A percentile compares a stretch with the other conserved stretches of the same genome.
Evolutionary conservation across 495 filamentous ascomycete species (phyloP).

Genomic region (Penicillium malachiteum): DNA sequence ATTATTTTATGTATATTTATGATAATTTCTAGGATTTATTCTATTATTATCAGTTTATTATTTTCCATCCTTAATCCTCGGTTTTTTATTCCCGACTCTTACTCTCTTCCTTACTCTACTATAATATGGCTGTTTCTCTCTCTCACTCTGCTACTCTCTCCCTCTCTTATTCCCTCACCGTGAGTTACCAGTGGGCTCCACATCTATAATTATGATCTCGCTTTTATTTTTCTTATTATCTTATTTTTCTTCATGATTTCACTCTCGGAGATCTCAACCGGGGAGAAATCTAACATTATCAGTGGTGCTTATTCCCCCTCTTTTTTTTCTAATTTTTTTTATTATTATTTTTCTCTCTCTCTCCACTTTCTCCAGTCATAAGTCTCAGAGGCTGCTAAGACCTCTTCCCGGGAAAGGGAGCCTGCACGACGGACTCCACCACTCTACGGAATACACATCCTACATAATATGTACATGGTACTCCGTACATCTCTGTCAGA

Average conservation of each 20-base stretch:
- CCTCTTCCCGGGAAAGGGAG: conserved; percentile 20
- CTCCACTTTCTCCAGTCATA: not conserved
- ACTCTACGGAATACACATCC: not conserved
- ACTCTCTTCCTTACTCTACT: not conserved
- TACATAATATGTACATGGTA: not conserved
- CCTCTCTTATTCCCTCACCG: not conserved
- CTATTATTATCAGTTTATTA: too few species aligned
- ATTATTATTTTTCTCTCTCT: not conserved
- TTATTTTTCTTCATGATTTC: not conserved
- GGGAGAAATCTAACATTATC: not conserved
- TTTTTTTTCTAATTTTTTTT: not conserved
- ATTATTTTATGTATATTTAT: too few species aligned
- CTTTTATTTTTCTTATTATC: not conserved
- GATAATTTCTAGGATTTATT: too few species aligned
- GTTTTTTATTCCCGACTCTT: not conserved
- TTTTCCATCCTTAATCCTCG: too few species aligned
- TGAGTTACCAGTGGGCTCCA: not conserved
- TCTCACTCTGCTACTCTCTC: not conserved
- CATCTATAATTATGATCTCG: not conserved
- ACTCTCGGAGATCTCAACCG: not conserved
- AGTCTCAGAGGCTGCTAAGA: not conserved
- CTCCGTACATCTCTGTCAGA: too few species aligned
- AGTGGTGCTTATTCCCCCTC: not conserved
- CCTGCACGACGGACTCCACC: conserved; percentile 19
- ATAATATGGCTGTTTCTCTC: not conserved